Percentiles rank a stretch among this genome's conserved stretches.
Evolutionary conservation across 805 yeast genomes (phyloP).

Genomic region (Groenewaldozyma salmanticensis): DNA sequence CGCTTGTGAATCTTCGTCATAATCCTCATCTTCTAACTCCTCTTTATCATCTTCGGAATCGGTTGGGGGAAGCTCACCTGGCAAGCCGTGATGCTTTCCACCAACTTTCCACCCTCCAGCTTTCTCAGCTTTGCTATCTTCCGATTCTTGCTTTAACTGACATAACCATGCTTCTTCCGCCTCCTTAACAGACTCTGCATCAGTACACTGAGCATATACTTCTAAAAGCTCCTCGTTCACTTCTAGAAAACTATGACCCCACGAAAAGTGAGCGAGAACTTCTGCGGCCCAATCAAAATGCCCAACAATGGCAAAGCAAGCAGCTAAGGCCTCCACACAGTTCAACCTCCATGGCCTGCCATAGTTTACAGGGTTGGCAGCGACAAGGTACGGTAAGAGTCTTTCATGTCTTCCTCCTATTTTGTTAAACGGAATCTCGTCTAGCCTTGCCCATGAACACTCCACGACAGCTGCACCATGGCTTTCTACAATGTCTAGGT

Average conservation of each 20-base stretch:
- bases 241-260: conserved; percentile 86
- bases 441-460: conserved; percentile 97
- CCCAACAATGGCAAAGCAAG: conserved; percentile 92
- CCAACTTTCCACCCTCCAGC: conserved; percentile 73
- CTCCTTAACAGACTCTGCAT: conserved; percentile 55
- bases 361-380: conserved; percentile 95
- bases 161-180: conserved; percentile 74
- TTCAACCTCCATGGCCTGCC: conserved; percentile 93
- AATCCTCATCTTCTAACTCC: conserved; percentile 7
- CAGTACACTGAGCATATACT: conserved; percentile 70
- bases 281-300: conserved; percentile 80
- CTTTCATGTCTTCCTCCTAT: conserved; percentile 89
- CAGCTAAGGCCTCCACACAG: conserved; percentile 96
- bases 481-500: conserved; percentile 61
- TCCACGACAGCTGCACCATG: conserved; percentile 96
- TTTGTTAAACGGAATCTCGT: conserved; percentile 87
- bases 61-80: conserved; percentile 21
- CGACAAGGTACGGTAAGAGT: conserved; percentile 81
- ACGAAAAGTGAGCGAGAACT: conserved; percentile 69
- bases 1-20: conserved; percentile 6
- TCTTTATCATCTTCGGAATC: conserved; percentile 16
- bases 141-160: conserved; percentile 39
- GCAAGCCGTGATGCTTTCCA: conserved; percentile 49
- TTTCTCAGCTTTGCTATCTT: conserved; percentile 32
- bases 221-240: conserved; percentile 72